Conservation (phyloP, 331 rosid genomes). For the Spiraea crenata region DNA sequence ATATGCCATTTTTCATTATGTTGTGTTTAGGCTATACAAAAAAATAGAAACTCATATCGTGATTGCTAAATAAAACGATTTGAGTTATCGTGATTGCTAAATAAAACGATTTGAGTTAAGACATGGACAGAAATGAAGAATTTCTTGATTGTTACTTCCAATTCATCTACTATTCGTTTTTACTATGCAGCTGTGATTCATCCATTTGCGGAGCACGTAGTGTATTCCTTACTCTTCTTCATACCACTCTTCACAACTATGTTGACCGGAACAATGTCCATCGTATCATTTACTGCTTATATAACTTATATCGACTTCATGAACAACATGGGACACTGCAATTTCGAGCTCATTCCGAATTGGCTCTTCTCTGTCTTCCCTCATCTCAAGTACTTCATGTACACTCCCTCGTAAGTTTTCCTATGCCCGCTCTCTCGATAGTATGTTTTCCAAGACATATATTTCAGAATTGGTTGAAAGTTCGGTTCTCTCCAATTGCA, state of each 20-base stretch:
- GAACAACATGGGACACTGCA: constrained; percentile 95
- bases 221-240: constrained; percentile 53
- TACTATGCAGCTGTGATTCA: constrained; percentile 71
- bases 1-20: too few species aligned
- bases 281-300: constrained; percentile 38
- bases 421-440: not conserved
- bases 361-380: constrained; percentile 55
- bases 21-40: too few species aligned
- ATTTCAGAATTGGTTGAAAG: too few species aligned
- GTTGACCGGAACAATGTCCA: constrained; percentile 37
- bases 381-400: constrained; percentile 56
- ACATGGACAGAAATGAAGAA: too few species aligned
- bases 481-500: constrained; percentile 11
- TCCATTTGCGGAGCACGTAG: constrained; percentile 85
- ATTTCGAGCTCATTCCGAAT: constrained; percentile 69
- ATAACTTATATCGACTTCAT: constrained; percentile 63
- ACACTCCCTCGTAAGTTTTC: constrained; percentile 77
- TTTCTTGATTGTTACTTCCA: too few species aligned
- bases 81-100: too few species aligned
- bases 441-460: too few species aligned
- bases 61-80: too few species aligned
- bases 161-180: too few species aligned
- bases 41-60: too few species aligned
- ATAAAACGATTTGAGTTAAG: too few species aligned
- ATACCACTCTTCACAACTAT: constrained; percentile 42